phyloP scores from a whole-genome alignment of 1,139 yeast species.

The Geotrichum reessii region DNA sequence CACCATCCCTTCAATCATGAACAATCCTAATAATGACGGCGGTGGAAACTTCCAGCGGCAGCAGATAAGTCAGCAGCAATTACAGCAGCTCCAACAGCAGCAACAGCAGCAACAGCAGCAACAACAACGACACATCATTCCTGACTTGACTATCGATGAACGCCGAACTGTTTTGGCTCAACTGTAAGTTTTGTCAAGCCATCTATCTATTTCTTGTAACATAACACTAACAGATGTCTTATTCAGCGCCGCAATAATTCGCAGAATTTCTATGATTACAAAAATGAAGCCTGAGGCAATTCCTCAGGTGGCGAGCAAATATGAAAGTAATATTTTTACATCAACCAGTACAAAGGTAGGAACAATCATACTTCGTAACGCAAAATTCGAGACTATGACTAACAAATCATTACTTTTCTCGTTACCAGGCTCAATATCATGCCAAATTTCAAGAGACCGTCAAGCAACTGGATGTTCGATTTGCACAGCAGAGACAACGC shows the following conservation, averaged over 20 bases:
- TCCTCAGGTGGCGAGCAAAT: constrained; percentile 1
- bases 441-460: constrained; percentile 2
- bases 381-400: not conserved
- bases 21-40: not conserved
- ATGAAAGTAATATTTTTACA: not conserved
- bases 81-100: constrained; percentile 21
- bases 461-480: not conserved
- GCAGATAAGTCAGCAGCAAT: constrained; percentile 24
- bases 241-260: not conserved
- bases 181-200: constrained; percentile 1
- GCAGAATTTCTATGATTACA: constrained; percentile 2
- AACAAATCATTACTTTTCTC: not conserved
- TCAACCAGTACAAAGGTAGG: constrained; percentile 1
- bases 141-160: not conserved
- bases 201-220: not conserved
- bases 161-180: constrained; percentile 3
- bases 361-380: not conserved
- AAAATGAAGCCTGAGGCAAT: not conserved
- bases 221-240: not conserved
- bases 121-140: not conserved
- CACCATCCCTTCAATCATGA: not conserved
- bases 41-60: constrained; percentile 2
- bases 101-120: constrained; percentile 17
- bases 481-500: constrained; percentile 24
- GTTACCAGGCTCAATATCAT: constrained; percentile 1